These are phyloP conservation scores for Clonostachys rhizophaga DNA, from an alignment of 2,329 filamentous ascomycete genomes.

Conservation along the genomic window DNA sequence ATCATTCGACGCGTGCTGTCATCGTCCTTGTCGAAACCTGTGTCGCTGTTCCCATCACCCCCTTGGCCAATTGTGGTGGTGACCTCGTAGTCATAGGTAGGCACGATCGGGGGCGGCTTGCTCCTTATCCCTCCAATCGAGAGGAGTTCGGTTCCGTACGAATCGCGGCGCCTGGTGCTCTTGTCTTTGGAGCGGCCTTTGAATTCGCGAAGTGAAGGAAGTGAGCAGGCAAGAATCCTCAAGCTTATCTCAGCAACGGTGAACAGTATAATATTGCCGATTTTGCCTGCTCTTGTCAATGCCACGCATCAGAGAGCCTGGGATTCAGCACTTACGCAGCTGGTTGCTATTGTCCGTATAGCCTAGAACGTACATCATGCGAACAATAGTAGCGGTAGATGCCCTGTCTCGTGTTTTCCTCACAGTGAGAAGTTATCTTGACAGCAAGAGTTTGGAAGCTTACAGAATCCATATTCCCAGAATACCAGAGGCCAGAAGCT, in stretches of 20 bases:
- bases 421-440: neutral
- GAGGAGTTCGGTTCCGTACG: neutral
- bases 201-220: conserved; percentile 13
- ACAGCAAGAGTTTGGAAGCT: neutral
- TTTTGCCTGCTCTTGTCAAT: conserved; percentile 3
- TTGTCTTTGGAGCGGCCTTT: neutral
- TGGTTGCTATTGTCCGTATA: conserved; percentile 1
- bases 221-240: conserved; percentile 13
- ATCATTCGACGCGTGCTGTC: no score
- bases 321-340: neutral
- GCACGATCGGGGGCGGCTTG: neutral
- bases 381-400: conserved; percentile 10
- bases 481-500: neutral
- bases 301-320: neutral
- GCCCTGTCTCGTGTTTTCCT: neutral
- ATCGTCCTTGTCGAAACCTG: no score
- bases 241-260: conserved; percentile 14
- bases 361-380: conserved; percentile 8
- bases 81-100: neutral
- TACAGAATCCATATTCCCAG: conserved; percentile 5
- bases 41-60: no score
- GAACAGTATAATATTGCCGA: conserved; percentile 12
- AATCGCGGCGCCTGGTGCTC: neutral
- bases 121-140: neutral
- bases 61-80: no score